Conservation (phyloP, 345 rosid genomes). For the Eucalyptus sp. region DNA sequence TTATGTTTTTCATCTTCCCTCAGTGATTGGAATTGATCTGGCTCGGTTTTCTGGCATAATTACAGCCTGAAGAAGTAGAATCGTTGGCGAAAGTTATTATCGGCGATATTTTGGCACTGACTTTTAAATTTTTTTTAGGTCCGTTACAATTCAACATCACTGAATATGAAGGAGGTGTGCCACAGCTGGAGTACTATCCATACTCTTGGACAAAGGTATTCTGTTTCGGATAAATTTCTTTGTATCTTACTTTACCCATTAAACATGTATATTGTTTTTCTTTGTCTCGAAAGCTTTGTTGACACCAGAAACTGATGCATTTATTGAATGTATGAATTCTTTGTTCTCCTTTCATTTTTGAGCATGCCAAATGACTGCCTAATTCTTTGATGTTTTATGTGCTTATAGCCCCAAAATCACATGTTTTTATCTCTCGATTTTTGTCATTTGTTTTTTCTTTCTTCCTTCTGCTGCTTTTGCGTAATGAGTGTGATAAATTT, state of each 20-base stretch:
- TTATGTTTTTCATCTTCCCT: not conserved
- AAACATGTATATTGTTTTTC: not conserved
- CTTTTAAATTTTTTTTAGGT: not conserved
- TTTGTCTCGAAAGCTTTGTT: not conserved
- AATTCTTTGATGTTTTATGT: not conserved
- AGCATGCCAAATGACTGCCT: not conserved
- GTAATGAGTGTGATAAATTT: not conserved
- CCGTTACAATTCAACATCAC: conserved; percentile 15
- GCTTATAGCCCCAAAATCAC: not conserved
- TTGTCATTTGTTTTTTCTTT: not conserved
- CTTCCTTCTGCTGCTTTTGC: not conserved
- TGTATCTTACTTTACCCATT: not conserved
- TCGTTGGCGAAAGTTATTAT: not conserved
- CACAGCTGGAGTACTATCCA: conserved; percentile 1
- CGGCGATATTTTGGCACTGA: not conserved
- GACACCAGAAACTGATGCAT: not conserved
- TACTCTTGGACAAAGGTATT: conserved; percentile 23
- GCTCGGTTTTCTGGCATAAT: not conserved
- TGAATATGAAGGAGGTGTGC: conserved; percentile 16
- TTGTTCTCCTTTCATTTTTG: not conserved
- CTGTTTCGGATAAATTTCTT: not conserved
- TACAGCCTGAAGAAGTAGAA: not conserved
- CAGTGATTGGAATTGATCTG: not conserved
- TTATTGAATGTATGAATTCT: not conserved
- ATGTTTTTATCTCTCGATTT: not conserved